Percentiles rank a stretch among this genome's conserved stretches.
phyloP scores from a whole-genome alignment of 1,139 yeast genomes.

The Blastobotrys raffinosifermentans region DNA sequence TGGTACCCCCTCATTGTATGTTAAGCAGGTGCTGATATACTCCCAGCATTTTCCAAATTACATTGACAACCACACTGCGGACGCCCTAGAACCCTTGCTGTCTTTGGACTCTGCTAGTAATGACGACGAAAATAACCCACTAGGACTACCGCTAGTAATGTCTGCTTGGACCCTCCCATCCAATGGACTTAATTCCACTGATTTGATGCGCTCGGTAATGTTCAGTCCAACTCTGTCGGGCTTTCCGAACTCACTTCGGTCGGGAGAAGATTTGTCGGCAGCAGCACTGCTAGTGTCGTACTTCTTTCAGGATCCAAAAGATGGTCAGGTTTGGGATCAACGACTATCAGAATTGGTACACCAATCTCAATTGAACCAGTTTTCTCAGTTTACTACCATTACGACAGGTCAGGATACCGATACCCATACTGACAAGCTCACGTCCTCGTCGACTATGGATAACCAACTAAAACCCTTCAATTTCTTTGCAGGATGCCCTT shows the following conservation, averaged over 20 bases:
- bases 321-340: constrained; percentile 13
- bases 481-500: constrained; percentile 18
- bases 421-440: background rate
- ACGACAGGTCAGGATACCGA: background rate
- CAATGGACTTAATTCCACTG: constrained; percentile 8
- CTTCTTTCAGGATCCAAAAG: constrained; percentile 13
- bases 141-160: constrained; percentile 3
- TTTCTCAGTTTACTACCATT: background rate
- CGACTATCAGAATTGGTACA: constrained; percentile 9
- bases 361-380: constrained; percentile 4
- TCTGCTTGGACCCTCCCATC: constrained; percentile 10
- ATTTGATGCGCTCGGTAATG: constrained; percentile 4
- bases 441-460: constrained; percentile 4
- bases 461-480: constrained; percentile 7
- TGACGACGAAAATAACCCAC: background rate
- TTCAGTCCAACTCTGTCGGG: constrained; percentile 2
- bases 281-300: constrained; percentile 21
- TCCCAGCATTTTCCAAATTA: constrained; percentile 21
- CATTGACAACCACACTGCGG: constrained; percentile 16
- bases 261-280: constrained; percentile 8
- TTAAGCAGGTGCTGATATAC: constrained; percentile 34
- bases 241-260: background rate
- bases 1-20: constrained; percentile 19
- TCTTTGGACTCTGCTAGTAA: constrained; percentile 1
- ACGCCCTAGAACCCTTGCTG: constrained; percentile 10